Conservation (phyloP, 2,329 filamentous ascomycete genomes). For the Fusarium buxicola region DNA sequence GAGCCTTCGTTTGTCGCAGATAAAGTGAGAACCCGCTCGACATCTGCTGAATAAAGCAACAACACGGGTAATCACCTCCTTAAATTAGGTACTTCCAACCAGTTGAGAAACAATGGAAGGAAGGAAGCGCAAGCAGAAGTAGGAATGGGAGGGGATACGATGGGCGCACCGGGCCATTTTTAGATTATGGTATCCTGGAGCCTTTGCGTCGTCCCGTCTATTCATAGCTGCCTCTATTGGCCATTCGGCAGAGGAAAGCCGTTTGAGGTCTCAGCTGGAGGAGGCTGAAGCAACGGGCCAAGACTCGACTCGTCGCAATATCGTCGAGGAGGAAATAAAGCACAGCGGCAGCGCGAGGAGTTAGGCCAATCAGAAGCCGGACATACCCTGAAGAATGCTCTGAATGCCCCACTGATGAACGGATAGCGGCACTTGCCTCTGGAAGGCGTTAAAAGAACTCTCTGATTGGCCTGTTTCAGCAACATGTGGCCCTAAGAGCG, state of each 20-base stretch:
- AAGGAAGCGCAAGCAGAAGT: neutral
- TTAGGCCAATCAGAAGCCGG: neutral
- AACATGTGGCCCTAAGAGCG: neutral
- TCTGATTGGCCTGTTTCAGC: neutral
- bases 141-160: neutral
- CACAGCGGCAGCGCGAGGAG: slow-evolving; percentile 1
- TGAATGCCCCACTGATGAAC: neutral
- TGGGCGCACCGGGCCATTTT: slow-evolving; percentile 10
- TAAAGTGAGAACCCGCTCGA: neutral
- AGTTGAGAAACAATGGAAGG: neutral
- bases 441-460: neutral
- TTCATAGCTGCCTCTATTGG: neutral
- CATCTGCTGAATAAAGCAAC: neutral
- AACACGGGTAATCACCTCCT: neutral
- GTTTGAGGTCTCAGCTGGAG: neutral
- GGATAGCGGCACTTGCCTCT: neutral
- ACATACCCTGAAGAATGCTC: neutral
- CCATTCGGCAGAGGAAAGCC: neutral
- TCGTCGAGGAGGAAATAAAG: neutral
- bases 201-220: neutral
- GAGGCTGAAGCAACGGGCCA: slow-evolving; percentile 7
- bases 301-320: neutral
- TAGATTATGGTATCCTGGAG: slow-evolving; percentile 1
- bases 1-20: neutral
- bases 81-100: neutral